Conservation (phyloP, 2,329 filamentous ascomycete genomes). For the Diaporthe nobilis region DNA sequence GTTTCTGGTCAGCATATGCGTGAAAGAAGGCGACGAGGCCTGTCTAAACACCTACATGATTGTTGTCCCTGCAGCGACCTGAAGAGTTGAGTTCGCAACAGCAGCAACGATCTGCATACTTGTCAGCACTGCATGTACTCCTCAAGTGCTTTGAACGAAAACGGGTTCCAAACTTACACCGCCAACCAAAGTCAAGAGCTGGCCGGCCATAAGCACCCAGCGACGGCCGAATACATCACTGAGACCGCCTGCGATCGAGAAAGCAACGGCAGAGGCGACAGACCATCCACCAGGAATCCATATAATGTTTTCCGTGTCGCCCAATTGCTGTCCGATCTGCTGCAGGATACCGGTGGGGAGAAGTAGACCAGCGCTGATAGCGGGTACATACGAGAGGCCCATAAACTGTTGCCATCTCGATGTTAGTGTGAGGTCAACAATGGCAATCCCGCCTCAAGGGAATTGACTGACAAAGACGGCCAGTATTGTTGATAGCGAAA, state of each 20-base stretch:
- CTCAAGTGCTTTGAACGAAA: no score
- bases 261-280: slow-evolving; percentile 42
- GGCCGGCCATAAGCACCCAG: slow-evolving; percentile 43
- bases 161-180: slow-evolving; percentile 13
- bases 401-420: slow-evolving; percentile 30
- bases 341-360: slow-evolving; percentile 46
- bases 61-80: slow-evolving; percentile 48
- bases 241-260: slow-evolving; percentile 42
- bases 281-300: slow-evolving; percentile 46
- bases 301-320: slow-evolving; percentile 44
- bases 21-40: rapidly evolving
- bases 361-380: slow-evolving; percentile 42
- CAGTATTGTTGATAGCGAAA: slow-evolving; percentile 35
- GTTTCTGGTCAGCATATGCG: neutral
- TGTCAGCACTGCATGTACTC: neutral
- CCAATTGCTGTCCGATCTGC: slow-evolving; percentile 45
- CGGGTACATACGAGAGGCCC: slow-evolving; percentile 36
- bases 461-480: slow-evolving; percentile 37
- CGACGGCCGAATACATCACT: slow-evolving; percentile 44
- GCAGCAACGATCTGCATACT: slow-evolving; percentile 46
- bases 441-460: no score
- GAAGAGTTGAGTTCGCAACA: slow-evolving; percentile 46
- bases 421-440: neutral
- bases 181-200: slow-evolving; percentile 42
- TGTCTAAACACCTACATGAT: slow-evolving; percentile 42